Conservation (phyloP, 371 early-diverging fungal species). For the Blastocladiella emersonii region DNA sequence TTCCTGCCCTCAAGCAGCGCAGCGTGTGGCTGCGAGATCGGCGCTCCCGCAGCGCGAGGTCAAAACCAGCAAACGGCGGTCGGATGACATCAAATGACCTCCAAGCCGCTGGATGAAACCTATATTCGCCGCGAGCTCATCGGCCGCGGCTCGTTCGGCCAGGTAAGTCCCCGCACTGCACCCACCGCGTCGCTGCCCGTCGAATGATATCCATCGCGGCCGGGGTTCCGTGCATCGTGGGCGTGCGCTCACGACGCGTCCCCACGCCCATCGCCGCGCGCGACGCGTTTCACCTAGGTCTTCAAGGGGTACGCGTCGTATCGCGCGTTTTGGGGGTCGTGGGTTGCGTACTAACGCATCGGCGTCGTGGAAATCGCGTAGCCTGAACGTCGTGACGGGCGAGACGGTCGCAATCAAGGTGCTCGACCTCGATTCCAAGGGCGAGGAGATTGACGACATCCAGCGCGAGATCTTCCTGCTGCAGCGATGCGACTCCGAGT, state of each 20-base stretch:
- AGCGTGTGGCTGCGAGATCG: too few species aligned
- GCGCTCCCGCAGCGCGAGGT: too few species aligned
- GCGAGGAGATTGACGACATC: slow-evolving; percentile 92
- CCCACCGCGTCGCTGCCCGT: too few species aligned
- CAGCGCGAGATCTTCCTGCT: slow-evolving; percentile 84
- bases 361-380: not conserved
- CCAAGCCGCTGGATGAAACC: not conserved
- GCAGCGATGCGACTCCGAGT: slow-evolving; percentile 69
- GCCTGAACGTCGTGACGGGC: slow-evolving; percentile 18
- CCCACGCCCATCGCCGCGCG: not conserved
- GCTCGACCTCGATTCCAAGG: slow-evolving; percentile 86
- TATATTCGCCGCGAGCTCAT: slow-evolving; percentile 5
- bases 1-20: too few species aligned
- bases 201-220: too few species aligned
- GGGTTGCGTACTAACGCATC: too few species aligned
- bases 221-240: too few species aligned
- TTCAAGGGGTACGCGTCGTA: slow-evolving; percentile 16
- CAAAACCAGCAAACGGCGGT: too few species aligned
- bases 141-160: slow-evolving; percentile 32
- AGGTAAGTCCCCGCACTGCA: slow-evolving; percentile 19
- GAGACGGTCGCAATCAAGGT: slow-evolving; percentile 80
- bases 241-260: too few species aligned
- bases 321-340: too few species aligned
- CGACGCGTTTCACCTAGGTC: slow-evolving; percentile 1
- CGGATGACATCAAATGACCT: too few species aligned